Evolutionary conservation across 768 basidiomycete genomes (phyloP), one percentile per base, ranked within the genome.

Genomic region (Auriscalpium microsporum): DNA sequence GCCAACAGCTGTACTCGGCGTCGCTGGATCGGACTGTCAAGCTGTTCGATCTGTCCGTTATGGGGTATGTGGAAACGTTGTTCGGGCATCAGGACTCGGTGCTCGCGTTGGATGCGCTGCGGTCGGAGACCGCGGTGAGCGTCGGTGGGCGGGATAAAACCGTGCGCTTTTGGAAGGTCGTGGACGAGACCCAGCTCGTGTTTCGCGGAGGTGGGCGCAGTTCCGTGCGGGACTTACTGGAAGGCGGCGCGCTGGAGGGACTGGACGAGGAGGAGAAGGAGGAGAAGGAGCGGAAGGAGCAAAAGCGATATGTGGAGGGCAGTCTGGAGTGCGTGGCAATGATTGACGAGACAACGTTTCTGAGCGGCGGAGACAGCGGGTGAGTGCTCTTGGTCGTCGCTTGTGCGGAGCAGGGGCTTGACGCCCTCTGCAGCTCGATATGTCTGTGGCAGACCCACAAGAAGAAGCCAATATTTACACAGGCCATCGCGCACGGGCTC

Each of bases 311-410:
- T 62, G 73, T 93, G 9, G 96, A 98, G 68, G 95, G 94, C 0
- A 93, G 90, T 63, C 75, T 97, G 50, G 94, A 98, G 54, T 87
- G 85, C 61, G 86, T 95, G 14, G 85, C 89, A 13, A 94, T 98
- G 94, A 77, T 99, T 53, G 96, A 99, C 68, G 95, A 98, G 71
- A 81, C 80, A 36, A 90, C 86, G 7, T 94, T 98, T 67, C 71
- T 98, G 38, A 94, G 84, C 59, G 95, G 95, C 1, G 96, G 96
- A 4, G 94, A 99, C 68, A 94, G 90, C 65, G 96, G 95, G 94
- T 94, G 68, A 57, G 87, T 80, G 7, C 45, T 45, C 50, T 56
- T 10, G 52, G 46, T 56, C 16, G 23, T 53, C 19, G 33, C 38
- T 45, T 54, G 34, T 45, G 21, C 9, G 53, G 54, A 35, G 11